phyloP scores from a whole-genome alignment of 2,329 filamentous ascomycete species.

The Aureobasidium namibiae region DNA sequence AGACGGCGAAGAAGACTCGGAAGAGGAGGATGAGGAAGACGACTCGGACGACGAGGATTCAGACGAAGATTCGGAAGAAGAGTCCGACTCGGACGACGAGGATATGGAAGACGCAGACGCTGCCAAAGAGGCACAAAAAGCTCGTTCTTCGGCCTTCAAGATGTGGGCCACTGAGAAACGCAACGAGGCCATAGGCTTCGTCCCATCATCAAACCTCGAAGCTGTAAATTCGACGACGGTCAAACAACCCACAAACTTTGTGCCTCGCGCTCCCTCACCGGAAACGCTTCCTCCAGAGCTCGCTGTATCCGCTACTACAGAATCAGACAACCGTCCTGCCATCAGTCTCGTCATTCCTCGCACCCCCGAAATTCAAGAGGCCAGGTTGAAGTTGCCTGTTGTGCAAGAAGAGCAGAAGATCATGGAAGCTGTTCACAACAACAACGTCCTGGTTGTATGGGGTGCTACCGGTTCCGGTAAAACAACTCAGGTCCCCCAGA shows the following conservation, averaged over 20 bases:
- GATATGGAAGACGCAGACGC: slow-evolving; percentile 25
- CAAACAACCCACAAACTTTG: slow-evolving; percentile 54
- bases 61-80: slow-evolving; percentile 29
- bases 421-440: slow-evolving; percentile 94
- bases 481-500: slow-evolving; percentile 94
- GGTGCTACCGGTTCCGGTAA: slow-evolving; percentile 95
- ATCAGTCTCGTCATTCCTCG: slow-evolving; percentile 67
- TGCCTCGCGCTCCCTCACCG: slow-evolving; percentile 58
- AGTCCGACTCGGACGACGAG: slow-evolving; percentile 22
- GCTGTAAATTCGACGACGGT: slow-evolving; percentile 20
- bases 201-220: slow-evolving; percentile 38
- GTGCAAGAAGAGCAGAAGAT: slow-evolving; percentile 94
- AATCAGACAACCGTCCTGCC: slow-evolving; percentile 54
- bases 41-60: slow-evolving; percentile 17
- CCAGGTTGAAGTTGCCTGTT: slow-evolving; percentile 73
- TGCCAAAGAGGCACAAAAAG: slow-evolving; percentile 28
- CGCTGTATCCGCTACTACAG: slow-evolving; percentile 47
- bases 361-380: slow-evolving; percentile 64
- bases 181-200: slow-evolving; percentile 71
- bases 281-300: slow-evolving; percentile 64
- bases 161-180: slow-evolving; percentile 82
- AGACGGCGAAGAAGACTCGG: slow-evolving; percentile 4
- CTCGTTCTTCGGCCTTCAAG: slow-evolving; percentile 69
- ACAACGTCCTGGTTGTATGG: slow-evolving; percentile 83
- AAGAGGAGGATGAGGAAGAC: slow-evolving; percentile 17